Conservation (phyloP, 1,139 yeast genomes). For the Magnusiomyces clavatus region DNA sequence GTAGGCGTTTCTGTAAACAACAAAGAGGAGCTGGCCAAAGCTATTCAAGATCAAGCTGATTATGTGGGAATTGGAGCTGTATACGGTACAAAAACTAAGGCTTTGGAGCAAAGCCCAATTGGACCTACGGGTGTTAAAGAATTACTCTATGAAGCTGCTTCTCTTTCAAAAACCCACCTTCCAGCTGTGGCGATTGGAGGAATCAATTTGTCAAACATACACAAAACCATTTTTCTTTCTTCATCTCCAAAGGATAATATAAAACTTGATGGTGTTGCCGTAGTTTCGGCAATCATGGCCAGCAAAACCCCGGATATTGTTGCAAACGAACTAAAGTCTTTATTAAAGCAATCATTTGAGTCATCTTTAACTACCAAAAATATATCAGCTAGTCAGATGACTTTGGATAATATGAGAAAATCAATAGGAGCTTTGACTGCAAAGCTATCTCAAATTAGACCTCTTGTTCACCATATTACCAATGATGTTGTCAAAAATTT, state of each 20-base stretch:
- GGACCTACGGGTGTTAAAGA: constrained; percentile 63
- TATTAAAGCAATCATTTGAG: constrained; percentile 18
- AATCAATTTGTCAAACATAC: constrained; percentile 56
- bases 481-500: constrained; percentile 84
- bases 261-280: constrained; percentile 68
- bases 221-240: constrained; percentile 47
- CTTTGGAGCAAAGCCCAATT: constrained; percentile 42
- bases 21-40: constrained; percentile 47
- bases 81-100: constrained; percentile 68
- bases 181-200: constrained; percentile 84
- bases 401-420: neutral
- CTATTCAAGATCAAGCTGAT: constrained; percentile 49
- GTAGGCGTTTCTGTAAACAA: constrained; percentile 72
- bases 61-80: constrained; percentile 86
- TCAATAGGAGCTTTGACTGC: constrained; percentile 17
- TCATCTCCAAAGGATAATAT: constrained; percentile 36
- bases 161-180: constrained; percentile 23
- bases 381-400: too few species aligned
- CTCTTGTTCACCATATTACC: constrained; percentile 82
- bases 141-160: constrained; percentile 42
- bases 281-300: constrained; percentile 84
- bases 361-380: constrained; percentile 11
- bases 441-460: constrained; percentile 27
- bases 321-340: constrained; percentile 33
- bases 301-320: constrained; percentile 48